These are phyloP conservation scores for Macrolepiota albuminosa DNA, from an alignment of 768 basidiomycete species.

Conservation along the genomic window DNA sequence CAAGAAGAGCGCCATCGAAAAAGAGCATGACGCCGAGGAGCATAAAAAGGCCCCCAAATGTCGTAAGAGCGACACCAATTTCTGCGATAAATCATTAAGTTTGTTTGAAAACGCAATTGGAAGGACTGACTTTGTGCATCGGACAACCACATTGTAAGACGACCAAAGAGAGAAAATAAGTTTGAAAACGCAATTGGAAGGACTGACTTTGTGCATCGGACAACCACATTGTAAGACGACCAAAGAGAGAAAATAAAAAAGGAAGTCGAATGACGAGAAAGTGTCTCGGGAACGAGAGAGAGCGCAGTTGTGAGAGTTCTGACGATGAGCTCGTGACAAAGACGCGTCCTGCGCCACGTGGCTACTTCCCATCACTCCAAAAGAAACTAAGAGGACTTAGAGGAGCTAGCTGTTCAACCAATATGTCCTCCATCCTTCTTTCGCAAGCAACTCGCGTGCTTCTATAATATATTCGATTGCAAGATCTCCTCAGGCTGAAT, in stretches of 20 bases:
- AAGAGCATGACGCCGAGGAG: constrained; percentile 92
- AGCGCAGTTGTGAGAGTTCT: neutral
- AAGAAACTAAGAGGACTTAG: neutral
- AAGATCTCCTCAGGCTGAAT: neutral
- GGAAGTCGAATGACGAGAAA: neutral
- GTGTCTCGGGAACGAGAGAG: constrained; percentile 9
- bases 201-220: constrained; percentile 60
- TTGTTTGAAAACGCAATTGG: neutral
- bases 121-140: constrained; percentile 55
- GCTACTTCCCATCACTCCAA: neutral
- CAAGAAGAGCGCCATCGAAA: constrained; percentile 93
- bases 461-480: too few species aligned
- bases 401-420: neutral
- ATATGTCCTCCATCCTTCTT: neutral
- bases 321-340: constrained; percentile 9
- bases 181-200: neutral
- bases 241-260: constrained; percentile 3
- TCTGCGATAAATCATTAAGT: constrained; percentile 40
- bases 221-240: constrained; percentile 48
- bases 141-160: constrained; percentile 53
- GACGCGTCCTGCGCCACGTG: constrained; percentile 17
- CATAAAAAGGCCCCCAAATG: constrained; percentile 95
- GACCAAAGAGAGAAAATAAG: neutral
- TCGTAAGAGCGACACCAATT: constrained; percentile 95
- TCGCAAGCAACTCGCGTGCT: neutral